Conservation (phyloP, 2,329 filamentous ascomycete genomes). For the Cordyceps militaris region DNA sequence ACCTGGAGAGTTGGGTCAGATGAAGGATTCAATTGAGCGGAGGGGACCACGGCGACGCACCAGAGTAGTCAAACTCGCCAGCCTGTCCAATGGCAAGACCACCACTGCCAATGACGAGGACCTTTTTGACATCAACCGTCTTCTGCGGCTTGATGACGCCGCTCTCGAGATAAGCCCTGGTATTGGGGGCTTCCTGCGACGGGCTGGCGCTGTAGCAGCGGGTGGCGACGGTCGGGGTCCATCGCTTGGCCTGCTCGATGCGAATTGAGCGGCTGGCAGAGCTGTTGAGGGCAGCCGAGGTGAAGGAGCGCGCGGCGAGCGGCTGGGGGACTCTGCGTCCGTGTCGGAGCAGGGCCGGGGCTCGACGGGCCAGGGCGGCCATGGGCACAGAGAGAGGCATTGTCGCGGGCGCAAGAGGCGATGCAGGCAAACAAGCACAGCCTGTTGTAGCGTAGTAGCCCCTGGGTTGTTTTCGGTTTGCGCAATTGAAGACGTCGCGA, state of each 20-base stretch:
- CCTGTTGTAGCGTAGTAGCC: background rate
- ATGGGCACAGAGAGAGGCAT: constrained; percentile 35
- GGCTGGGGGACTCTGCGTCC: constrained; percentile 42
- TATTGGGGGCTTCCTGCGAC: constrained; percentile 65
- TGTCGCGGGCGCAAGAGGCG: constrained; percentile 1
- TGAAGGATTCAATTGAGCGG: constrained; percentile 4
- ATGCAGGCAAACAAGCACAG: background rate
- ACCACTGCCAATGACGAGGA: constrained; percentile 91
- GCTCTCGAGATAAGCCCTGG: constrained; percentile 83
- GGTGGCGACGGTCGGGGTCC: constrained; percentile 40
- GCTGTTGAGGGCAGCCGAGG: constrained; percentile 27
- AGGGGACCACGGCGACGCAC: constrained; percentile 45
- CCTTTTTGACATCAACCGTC: constrained; percentile 88
- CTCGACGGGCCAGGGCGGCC: constrained; percentile 44
- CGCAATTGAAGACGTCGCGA: background rate
- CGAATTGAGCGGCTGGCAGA: constrained; percentile 28
- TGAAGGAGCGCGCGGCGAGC: constrained; percentile 38
- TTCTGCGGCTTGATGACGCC: constrained; percentile 75
- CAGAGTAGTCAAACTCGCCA: constrained; percentile 98
- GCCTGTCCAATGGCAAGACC: constrained; percentile 95
- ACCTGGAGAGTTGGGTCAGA: constrained; percentile 43
- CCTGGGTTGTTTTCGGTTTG: background rate
- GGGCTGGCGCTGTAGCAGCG: constrained; percentile 36
- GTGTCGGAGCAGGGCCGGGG: constrained; percentile 51
- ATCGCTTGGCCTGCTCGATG: constrained; percentile 34